phyloP scores from a whole-genome alignment of 805 yeast genomes.

The Cyberlindnera mycetangii region DNA sequence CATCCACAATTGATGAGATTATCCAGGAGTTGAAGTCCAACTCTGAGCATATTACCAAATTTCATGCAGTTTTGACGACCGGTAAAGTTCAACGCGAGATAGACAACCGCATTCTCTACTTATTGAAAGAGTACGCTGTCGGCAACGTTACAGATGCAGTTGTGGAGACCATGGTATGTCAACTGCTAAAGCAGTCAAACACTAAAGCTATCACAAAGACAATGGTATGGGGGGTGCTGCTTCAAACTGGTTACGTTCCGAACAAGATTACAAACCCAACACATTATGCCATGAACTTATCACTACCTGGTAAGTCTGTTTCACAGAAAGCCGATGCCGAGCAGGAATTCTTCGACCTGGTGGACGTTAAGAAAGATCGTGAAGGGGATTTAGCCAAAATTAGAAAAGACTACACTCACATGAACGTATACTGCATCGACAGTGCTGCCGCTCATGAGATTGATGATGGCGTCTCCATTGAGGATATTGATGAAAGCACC shows the following conservation, averaged over 20 bases:
- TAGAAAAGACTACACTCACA: conserved; percentile 41
- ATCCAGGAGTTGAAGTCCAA: conserved; percentile 29
- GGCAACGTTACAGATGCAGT: conserved; percentile 49
- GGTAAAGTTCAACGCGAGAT: conserved; percentile 5
- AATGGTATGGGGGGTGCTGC: conserved; percentile 49
- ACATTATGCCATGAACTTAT: conserved; percentile 45
- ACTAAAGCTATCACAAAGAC: conserved; percentile 49
- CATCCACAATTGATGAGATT: conserved; percentile 33
- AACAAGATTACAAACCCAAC: conserved; percentile 41
- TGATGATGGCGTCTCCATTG: conserved; percentile 86
- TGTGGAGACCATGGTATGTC: conserved; percentile 47
- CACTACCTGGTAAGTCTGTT: conserved; percentile 41
- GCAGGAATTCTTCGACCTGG: conserved; percentile 37
- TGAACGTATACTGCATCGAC: conserved; percentile 81
- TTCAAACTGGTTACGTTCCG: conserved; percentile 29
- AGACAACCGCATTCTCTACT: conserved; percentile 38
- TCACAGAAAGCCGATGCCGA: conserved; percentile 43
- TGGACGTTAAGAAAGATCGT: conserved; percentile 25
- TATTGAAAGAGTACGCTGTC: conserved; percentile 54
- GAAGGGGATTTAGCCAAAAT: conserved; percentile 18
- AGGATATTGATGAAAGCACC: conserved; percentile 26
- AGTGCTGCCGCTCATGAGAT: conserved; percentile 78
- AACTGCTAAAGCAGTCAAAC: conserved; percentile 31
- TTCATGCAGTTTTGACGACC: conserved; percentile 24
- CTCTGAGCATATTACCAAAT: conserved; percentile 19